Percentiles rank a stretch among this genome's conserved stretches.
Evolutionary conservation across 371 early-diverging fungal species (phyloP).

Genomic region (Syncephalastrum sp.): DNA sequence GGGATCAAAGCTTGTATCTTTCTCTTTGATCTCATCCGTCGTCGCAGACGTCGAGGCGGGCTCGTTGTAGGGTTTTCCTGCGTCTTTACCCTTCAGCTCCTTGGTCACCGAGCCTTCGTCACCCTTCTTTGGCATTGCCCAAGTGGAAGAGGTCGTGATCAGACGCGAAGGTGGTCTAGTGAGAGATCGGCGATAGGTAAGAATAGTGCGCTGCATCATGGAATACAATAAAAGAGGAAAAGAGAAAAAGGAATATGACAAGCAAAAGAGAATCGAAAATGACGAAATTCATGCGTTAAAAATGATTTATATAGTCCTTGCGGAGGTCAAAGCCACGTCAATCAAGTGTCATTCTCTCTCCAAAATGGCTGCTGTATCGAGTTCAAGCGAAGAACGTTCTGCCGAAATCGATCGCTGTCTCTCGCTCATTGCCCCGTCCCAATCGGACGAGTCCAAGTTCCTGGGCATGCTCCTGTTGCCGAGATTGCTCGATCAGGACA

Average conservation of each 20-base stretch:
- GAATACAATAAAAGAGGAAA: too few species aligned
- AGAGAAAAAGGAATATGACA: too few species aligned
- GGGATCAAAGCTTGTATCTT: conserved; percentile 9
- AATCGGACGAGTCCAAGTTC: conserved; percentile 53
- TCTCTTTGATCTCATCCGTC: conserved; percentile 7
- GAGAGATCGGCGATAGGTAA: too few species aligned
- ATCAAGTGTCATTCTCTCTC: too few species aligned
- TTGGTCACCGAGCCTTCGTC: conserved; percentile 11
- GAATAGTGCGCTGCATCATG: too few species aligned
- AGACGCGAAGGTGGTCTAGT: too few species aligned
- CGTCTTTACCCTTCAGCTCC: conserved; percentile 9
- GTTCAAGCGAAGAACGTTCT: conserved; percentile 29
- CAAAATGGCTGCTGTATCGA: conserved; percentile 12
- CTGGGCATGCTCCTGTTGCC: conserved; percentile 55
- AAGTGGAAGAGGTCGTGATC: too few species aligned
- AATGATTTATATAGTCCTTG: too few species aligned
- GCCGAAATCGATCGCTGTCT: conserved; percentile 54
- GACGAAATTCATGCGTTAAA: too few species aligned
- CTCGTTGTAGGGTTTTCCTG: conserved; percentile 13
- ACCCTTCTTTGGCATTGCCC: conserved; percentile 2
- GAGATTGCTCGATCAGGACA: conserved; percentile 40
- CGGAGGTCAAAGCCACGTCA: too few species aligned
- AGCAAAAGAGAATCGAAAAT: too few species aligned
- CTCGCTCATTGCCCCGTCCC: conserved; percentile 37
- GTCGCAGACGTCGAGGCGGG: conserved; percentile 2